These are phyloP conservation scores for Lagerstroemia speciosa DNA, from an alignment of 345 rosid species.

Conservation along the genomic window DNA sequence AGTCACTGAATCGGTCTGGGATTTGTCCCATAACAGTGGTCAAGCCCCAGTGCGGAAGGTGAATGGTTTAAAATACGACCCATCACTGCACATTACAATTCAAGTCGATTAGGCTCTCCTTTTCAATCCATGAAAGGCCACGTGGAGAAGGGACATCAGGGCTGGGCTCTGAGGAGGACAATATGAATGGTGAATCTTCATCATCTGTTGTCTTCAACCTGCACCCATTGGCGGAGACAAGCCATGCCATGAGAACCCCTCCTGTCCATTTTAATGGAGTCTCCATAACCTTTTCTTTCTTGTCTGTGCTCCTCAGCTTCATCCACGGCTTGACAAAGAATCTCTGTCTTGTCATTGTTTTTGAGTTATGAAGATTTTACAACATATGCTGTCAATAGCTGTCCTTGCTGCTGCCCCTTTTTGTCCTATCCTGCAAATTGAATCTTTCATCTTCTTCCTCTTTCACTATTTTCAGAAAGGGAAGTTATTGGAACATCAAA, in stretches of 20 bases:
- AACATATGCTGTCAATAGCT: background rate
- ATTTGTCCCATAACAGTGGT: too few relatives aligned
- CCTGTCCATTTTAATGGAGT: slow-evolving; percentile 3
- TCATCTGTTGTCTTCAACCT: background rate
- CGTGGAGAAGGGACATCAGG: too few relatives aligned
- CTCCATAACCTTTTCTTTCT: background rate
- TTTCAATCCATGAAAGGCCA: background rate
- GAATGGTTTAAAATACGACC: too few relatives aligned
- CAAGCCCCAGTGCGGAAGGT: too few relatives aligned
- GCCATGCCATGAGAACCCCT: background rate
- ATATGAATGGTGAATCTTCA: background rate
- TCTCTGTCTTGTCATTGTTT: background rate
- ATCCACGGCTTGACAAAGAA: background rate
- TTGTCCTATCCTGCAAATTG: background rate
- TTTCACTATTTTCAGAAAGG: too few relatives aligned
- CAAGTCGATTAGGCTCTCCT: too few relatives aligned
- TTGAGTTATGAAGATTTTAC: background rate
- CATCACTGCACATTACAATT: too few relatives aligned
- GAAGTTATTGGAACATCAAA: too few relatives aligned
- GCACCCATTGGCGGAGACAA: background rate
- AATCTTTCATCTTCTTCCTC: too few relatives aligned
- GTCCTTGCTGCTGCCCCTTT: background rate
- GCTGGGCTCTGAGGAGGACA: background rate
- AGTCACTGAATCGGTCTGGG: too few relatives aligned
- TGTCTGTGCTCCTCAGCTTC: background rate